These are phyloP conservation scores for Cladosporium sphaerospermum DNA, from an alignment of 2,329 filamentous ascomycete genomes.

Conservation along the genomic window DNA sequence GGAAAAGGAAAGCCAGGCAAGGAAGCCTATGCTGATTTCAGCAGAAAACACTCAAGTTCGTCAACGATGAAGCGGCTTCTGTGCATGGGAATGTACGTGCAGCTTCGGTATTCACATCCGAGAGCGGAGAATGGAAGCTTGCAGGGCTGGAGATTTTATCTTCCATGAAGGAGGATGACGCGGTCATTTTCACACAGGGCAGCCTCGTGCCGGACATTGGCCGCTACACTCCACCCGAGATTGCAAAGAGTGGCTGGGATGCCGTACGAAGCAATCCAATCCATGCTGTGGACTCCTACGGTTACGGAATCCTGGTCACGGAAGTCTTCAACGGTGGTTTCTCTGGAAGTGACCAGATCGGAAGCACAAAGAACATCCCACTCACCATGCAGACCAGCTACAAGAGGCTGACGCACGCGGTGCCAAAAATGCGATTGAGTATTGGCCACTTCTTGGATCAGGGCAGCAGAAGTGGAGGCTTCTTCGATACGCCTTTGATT, in stretches of 20 bases:
- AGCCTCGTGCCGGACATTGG: slow-evolving; percentile 79
- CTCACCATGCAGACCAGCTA: slow-evolving; percentile 86
- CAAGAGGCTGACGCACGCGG: slow-evolving; percentile 79
- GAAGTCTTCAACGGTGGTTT: slow-evolving; percentile 90
- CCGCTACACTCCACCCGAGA: slow-evolving; percentile 80
- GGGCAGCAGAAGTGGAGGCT: slow-evolving; percentile 71
- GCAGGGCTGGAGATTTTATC: slow-evolving; percentile 90
- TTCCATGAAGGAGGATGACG: slow-evolving; percentile 92
- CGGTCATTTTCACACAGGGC: slow-evolving; percentile 85
- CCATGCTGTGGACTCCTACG: slow-evolving; percentile 79
- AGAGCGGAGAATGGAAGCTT: slow-evolving; percentile 97
- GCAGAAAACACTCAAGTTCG: slow-evolving; percentile 86
- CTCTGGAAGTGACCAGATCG: slow-evolving; percentile 67
- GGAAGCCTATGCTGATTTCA: slow-evolving; percentile 2
- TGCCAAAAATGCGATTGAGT: slow-evolving; percentile 81
- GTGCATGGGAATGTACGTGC: slow-evolving; percentile 83
- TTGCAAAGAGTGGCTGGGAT: slow-evolving; percentile 85
- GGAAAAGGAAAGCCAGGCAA: neutral
- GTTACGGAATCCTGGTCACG: slow-evolving; percentile 74
- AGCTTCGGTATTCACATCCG: slow-evolving; percentile 83
- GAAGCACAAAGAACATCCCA: slow-evolving; percentile 80
- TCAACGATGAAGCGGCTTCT: slow-evolving; percentile 87
- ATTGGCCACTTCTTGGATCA: slow-evolving; percentile 85
- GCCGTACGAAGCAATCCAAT: slow-evolving; percentile 75
- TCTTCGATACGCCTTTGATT: slow-evolving; percentile 90